A percentile compares a stretch with the other conserved stretches of the same genome.
Evolutionary conservation across 345 rosid genomes (phyloP).

Genomic region (Passiflora organensis): DNA sequence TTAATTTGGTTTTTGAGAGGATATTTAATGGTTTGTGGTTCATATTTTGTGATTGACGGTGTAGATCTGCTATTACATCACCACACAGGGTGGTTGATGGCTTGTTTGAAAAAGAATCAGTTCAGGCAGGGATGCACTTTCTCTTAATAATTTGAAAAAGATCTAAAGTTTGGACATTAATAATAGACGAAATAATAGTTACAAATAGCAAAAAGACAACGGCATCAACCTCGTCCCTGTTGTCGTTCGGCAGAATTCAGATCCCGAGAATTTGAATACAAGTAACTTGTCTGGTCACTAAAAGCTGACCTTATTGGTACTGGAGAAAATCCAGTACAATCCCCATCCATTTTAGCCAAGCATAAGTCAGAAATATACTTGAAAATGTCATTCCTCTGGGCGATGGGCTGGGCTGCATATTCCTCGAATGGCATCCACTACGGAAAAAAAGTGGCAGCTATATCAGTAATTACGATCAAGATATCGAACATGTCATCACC

Average conservation of each 20-base stretch:
- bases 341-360: conserved; percentile 39
- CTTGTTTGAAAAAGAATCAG: not conserved
- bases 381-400: conserved; percentile 44
- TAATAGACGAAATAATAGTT: conserved; percentile 9
- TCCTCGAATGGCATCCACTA: conserved; percentile 82
- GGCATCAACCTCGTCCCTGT: not conserved
- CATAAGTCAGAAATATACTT: conserved; percentile 39
- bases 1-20: not conserved
- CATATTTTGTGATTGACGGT: conserved; percentile 13
- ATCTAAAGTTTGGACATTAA: not conserved
- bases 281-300: conserved; percentile 26
- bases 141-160: not conserved
- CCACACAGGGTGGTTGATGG: not conserved
- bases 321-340: conserved; percentile 48
- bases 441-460: not conserved
- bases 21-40: conserved; percentile 11
- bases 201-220: not conserved
- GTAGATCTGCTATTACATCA: conserved; percentile 9
- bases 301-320: conserved; percentile 25
- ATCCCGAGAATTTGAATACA: conserved; percentile 43
- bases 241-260: conserved; percentile 16
- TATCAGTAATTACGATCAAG: not conserved
- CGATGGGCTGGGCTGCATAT: conserved; percentile 63
- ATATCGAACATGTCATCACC: too few relatives aligned
- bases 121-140: not conserved